Evolutionary conservation across 192 early-diverging fungal genomes (phyloP), one percentile per base, ranked within the genome.

Genomic region (Kappamyces sp.): DNA sequence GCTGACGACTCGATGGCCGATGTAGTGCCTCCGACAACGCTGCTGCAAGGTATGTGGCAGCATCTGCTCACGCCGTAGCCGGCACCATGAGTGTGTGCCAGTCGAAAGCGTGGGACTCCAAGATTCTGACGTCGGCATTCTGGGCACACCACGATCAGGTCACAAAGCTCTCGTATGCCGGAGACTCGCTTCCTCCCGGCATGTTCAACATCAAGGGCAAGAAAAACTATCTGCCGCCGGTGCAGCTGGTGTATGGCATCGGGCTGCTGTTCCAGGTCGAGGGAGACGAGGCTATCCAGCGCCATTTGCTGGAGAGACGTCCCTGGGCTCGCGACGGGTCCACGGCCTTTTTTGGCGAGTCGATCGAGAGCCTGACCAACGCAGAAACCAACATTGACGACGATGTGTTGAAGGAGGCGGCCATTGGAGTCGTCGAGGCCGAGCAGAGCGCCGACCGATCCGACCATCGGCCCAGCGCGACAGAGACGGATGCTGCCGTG

Each of bases 91-190:
- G 90, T 42, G 87, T 99, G 1, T 93, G 91, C 51, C 84, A 91
- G 67, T 92, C 90, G 35, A 85, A 86, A 31, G 96, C 96, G 6
- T 99, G 96, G 96, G 96, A 99, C 49, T 83, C 90, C 31, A 99
- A 99, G 66, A 90, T 96, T 62, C 83, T 97, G 10, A 94, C 90
- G 3, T 84, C 83, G 32, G 92, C 94, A 0, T 99, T 88, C 82
- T 99, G 96, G 94, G 94, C 97, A 5, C 66, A 83, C 49, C 84
- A 84, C 1, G 75, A 87, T 55, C 91, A 96, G 66, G 90, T 96
- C 13, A 86, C 86, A 58, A 94, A 93, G 66, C 84, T 87, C 1
- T 91, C 92, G 32, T 89, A 90, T 0, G 89, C 91, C 2, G 94
- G 94, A 34, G 94, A 97, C 63, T 92, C 88, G 58, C 71, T 97